These are phyloP conservation scores for Metarhizium rileyi DNA, from an alignment of 2,329 filamentous ascomycete genomes.

Conservation along the genomic window DNA sequence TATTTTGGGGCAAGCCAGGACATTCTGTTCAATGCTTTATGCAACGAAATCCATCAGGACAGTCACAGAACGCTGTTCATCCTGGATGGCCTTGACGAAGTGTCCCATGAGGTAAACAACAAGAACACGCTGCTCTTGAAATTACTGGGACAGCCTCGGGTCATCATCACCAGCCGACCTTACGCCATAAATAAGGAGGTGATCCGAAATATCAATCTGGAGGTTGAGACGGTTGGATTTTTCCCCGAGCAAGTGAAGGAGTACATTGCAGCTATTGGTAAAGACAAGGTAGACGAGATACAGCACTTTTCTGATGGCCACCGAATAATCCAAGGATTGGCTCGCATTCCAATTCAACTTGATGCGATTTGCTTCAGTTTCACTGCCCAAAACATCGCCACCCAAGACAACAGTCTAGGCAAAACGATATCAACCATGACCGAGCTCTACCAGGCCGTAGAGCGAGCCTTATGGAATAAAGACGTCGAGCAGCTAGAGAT, in stretches of 20 bases:
- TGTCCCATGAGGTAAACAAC: slow-evolving; percentile 15
- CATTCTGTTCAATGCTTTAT: too few species aligned
- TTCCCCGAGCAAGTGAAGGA: slow-evolving; percentile 22
- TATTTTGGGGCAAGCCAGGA: too few species aligned
- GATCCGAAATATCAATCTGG: slow-evolving; percentile 18
- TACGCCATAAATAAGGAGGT: slow-evolving; percentile 8
- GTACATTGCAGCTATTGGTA: slow-evolving; percentile 17
- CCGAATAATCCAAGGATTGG: slow-evolving; percentile 23
- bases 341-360: slow-evolving; percentile 34
- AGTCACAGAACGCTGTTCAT: slow-evolving; percentile 23
- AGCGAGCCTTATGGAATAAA: slow-evolving; percentile 27
- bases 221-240: slow-evolving; percentile 32
- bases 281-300: slow-evolving; percentile 14
- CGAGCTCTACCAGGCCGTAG: slow-evolving; percentile 22
- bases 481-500: slow-evolving; percentile 22
- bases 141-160: slow-evolving; percentile 22
- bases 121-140: slow-evolving; percentile 13
- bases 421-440: slow-evolving; percentile 25
- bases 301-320: slow-evolving; percentile 22
- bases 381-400: too few species aligned
- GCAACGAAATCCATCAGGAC: too few species aligned
- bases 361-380: slow-evolving; percentile 33
- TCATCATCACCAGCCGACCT: slow-evolving; percentile 32
- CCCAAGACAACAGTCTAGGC: too few species aligned
- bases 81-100: slow-evolving; percentile 35